A percentile compares a stretch with the other conserved stretches of the same genome.
Evolutionary conservation across 495 filamentous ascomycete species (phyloP).

Genomic region (Entonaema liquescens): DNA sequence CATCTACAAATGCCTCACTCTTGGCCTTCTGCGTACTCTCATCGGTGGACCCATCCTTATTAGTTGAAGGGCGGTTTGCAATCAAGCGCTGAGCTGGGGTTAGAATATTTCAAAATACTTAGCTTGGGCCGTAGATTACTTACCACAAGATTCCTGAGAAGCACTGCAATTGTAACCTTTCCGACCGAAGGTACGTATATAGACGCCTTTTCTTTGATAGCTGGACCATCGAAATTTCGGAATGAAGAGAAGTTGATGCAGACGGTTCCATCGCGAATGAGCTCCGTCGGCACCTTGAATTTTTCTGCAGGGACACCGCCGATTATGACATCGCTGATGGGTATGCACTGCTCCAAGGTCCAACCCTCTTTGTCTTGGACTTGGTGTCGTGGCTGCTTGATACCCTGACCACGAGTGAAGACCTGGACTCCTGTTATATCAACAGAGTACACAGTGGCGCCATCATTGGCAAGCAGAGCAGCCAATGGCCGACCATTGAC

Average conservation of each 20-base stretch:
- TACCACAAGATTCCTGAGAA: slow-evolving; percentile 89
- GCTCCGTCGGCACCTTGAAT: slow-evolving; percentile 85
- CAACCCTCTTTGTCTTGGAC: slow-evolving; percentile 79
- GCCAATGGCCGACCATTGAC: slow-evolving; percentile 94
- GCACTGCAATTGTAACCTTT: slow-evolving; percentile 94
- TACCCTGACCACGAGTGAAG: slow-evolving; percentile 86
- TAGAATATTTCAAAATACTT: slow-evolving; percentile 1
- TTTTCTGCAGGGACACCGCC: slow-evolving; percentile 86
- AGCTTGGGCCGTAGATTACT: slow-evolving; percentile 44
- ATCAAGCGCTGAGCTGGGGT: slow-evolving; percentile 48
- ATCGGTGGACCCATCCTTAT: slow-evolving; percentile 42
- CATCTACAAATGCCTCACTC: slow-evolving; percentile 51
- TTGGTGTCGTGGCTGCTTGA: slow-evolving; percentile 82
- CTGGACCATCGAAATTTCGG: slow-evolving; percentile 85
- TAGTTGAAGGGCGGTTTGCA: slow-evolving; percentile 51
- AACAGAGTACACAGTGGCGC: slow-evolving; percentile 92
- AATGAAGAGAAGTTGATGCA: slow-evolving; percentile 98
- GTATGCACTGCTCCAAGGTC: slow-evolving; percentile 79
- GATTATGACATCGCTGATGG: slow-evolving; percentile 91
- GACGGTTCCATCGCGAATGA: slow-evolving; percentile 86
- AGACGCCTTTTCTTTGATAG: slow-evolving; percentile 91
- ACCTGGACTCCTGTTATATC: slow-evolving; percentile 92
- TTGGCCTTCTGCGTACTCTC: slow-evolving; percentile 46
- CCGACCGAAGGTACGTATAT: slow-evolving; percentile 97
- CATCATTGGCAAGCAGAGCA: slow-evolving; percentile 95